phyloP scores from a whole-genome alignment of 345 rosid genomes.

The Arabis alpina region DNA sequence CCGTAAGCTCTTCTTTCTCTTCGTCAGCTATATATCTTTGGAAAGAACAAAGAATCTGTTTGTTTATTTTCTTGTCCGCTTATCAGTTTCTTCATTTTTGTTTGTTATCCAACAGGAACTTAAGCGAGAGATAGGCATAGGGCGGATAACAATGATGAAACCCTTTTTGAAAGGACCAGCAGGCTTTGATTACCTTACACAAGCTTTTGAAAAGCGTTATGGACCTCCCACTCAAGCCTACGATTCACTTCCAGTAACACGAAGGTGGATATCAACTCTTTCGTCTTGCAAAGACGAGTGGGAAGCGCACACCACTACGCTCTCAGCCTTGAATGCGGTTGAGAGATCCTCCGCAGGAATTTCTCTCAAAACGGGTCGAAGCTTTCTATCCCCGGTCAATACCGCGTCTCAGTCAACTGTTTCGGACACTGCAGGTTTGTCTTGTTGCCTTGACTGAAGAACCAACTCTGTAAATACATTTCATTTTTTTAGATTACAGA shows the following conservation, averaged over 20 bases:
- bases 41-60: not conserved
- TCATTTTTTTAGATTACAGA: not conserved
- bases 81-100: constrained; percentile 1
- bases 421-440: constrained; percentile 48
- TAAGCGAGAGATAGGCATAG: constrained; percentile 72
- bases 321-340: constrained; percentile 50
- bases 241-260: constrained; percentile 56
- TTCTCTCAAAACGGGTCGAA: constrained; percentile 84
- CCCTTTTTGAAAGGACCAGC: constrained; percentile 83
- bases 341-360: constrained; percentile 54
- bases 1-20: not conserved
- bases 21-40: constrained; percentile 1
- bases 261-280: constrained; percentile 68
- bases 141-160: constrained; percentile 76
- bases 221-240: constrained; percentile 59
- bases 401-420: constrained; percentile 31
- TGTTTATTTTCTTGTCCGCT: constrained; percentile 20
- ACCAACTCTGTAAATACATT: not conserved
- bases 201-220: constrained; percentile 62
- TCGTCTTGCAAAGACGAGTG: constrained; percentile 62
- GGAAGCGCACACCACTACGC: constrained; percentile 66
- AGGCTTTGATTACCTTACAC: constrained; percentile 72
- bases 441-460: constrained; percentile 28
- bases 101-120: constrained; percentile 52
- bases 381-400: constrained; percentile 44